These are phyloP conservation scores for Backusella psychrophila DNA, from an alignment of 192 early-diverging fungal species.

Conservation along the genomic window DNA sequence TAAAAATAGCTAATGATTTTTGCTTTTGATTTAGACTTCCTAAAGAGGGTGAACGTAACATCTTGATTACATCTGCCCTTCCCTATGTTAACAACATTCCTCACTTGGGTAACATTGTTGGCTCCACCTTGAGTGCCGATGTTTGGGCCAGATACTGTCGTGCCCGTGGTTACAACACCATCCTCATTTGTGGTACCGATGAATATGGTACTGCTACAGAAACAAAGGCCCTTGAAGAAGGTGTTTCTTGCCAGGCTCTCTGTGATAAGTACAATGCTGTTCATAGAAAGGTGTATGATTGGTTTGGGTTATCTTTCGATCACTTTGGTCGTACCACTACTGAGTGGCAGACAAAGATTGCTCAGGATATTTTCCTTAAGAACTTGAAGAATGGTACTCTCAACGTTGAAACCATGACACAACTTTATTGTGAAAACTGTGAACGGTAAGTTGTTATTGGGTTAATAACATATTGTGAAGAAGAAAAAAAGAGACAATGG, in stretches of 20 bases:
- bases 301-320: slow-evolving; percentile 96
- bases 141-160: slow-evolving; percentile 93
- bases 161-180: slow-evolving; percentile 82
- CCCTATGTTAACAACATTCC: slow-evolving; percentile 99
- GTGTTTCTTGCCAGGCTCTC: slow-evolving; percentile 83
- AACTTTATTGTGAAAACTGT: slow-evolving; percentile 91
- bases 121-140: slow-evolving; percentile 97
- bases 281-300: slow-evolving; percentile 88
- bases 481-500: background rate
- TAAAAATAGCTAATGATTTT: background rate
- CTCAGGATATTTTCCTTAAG: slow-evolving; percentile 86
- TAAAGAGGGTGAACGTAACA: slow-evolving; percentile 70
- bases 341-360: slow-evolving; percentile 85
- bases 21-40: slow-evolving; percentile 38
- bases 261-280: slow-evolving; percentile 96
- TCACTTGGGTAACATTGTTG: slow-evolving; percentile 99
- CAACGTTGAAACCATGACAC: slow-evolving; percentile 74
- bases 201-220: slow-evolving; percentile 99
- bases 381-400: slow-evolving; percentile 70
- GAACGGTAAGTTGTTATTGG: slow-evolving; percentile 41
- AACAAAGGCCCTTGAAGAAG: slow-evolving; percentile 95
- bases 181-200: slow-evolving; percentile 96
- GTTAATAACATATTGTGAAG: background rate
- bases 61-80: slow-evolving; percentile 94
- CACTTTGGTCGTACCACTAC: slow-evolving; percentile 95